Evolutionary conservation across 2,329 filamentous ascomycete genomes (phyloP).

Genomic region (Ceratocystis destructans): DNA sequence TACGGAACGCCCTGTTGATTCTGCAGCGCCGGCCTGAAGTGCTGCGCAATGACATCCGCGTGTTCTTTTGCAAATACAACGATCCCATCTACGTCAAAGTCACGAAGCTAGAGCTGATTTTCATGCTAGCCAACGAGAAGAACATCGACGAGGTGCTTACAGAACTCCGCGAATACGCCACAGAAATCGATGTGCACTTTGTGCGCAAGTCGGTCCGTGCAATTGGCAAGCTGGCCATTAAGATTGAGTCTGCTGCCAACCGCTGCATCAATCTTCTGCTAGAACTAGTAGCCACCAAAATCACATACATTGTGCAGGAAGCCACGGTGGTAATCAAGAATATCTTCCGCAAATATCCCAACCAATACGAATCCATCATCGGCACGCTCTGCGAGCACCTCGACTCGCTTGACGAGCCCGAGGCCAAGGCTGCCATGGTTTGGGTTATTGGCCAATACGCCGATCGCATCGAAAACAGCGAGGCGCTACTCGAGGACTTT

Average conservation of each 20-base stretch:
- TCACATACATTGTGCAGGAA: slow-evolving; percentile 97
- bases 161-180: slow-evolving; percentile 89
- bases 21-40: slow-evolving; percentile 87
- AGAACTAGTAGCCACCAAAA: slow-evolving; percentile 90
- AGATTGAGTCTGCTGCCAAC: slow-evolving; percentile 86
- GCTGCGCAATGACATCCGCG: slow-evolving; percentile 85
- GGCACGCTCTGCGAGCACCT: slow-evolving; percentile 89
- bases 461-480: slow-evolving; percentile 91
- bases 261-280: slow-evolving; percentile 86
- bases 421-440: slow-evolving; percentile 96
- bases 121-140: slow-evolving; percentile 91
- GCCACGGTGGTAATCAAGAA: slow-evolving; percentile 97
- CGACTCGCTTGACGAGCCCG: slow-evolving; percentile 90
- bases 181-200: slow-evolving; percentile 97
- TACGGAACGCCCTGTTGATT: slow-evolving; percentile 87
- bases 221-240: slow-evolving; percentile 95
- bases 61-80: slow-evolving; percentile 99
- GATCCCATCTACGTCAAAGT: slow-evolving; percentile 99
- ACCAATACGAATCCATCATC: slow-evolving; percentile 97
- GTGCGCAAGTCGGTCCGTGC: slow-evolving; percentile 94
- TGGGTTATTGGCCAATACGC: slow-evolving; percentile 99
- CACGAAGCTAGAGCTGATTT: slow-evolving; percentile 94
- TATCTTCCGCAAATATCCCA: slow-evolving; percentile 98
- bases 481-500: slow-evolving; percentile 87
- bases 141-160: slow-evolving; percentile 94